Conservation (phyloP, 2,329 filamentous ascomycete species). For the Microcyclospora tardicrescens region DNA sequence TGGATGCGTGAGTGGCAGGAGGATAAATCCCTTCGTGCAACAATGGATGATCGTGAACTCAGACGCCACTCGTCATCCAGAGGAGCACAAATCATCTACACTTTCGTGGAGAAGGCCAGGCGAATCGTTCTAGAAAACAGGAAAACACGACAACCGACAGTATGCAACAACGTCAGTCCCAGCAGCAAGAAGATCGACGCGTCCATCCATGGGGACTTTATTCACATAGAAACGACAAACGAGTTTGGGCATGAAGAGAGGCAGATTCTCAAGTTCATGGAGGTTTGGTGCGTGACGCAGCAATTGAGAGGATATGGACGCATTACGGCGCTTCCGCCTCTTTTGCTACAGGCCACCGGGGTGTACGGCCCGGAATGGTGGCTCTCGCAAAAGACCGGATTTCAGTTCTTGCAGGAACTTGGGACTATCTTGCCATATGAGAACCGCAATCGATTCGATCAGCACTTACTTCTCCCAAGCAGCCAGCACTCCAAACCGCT, state of each 20-base stretch:
- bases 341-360: constrained; percentile 48
- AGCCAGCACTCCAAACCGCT: constrained; percentile 32
- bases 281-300: constrained; percentile 50
- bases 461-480: constrained; percentile 39
- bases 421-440: constrained; percentile 61
- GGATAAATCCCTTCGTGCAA: constrained; percentile 23
- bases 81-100: constrained; percentile 19
- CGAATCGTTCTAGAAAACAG: constrained; percentile 29
- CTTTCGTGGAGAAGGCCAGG: constrained; percentile 30
- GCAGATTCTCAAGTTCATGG: constrained; percentile 53
- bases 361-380: constrained; percentile 44
- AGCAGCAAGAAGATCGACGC: constrained; percentile 16
- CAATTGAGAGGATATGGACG: constrained; percentile 41
- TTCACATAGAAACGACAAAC: constrained; percentile 2
- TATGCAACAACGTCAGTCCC: constrained; percentile 24
- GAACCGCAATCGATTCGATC: constrained; percentile 49
- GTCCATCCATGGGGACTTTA: too few species aligned
- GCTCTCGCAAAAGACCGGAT: constrained; percentile 38
- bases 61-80: constrained; percentile 6
- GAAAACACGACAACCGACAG: constrained; percentile 23
- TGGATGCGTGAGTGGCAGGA: constrained; percentile 45
- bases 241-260: constrained; percentile 40
- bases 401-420: constrained; percentile 63
- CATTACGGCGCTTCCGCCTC: constrained; percentile 49
- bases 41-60: constrained; percentile 7